Conservation (phyloP, 331 rosid genomes). For the Pyrus hybrid region DNA sequence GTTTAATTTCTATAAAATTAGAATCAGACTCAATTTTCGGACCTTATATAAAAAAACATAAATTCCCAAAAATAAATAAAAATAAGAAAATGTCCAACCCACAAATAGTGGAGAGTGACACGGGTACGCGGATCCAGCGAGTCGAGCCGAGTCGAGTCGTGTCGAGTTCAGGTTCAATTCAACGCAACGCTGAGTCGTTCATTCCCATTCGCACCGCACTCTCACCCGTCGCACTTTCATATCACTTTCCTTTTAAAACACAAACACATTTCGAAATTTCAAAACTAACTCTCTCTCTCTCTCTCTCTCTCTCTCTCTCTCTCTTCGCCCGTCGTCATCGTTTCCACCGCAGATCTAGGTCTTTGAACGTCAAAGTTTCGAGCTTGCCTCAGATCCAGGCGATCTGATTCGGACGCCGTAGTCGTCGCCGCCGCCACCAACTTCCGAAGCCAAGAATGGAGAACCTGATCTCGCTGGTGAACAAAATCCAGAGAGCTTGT, state of each 20-base stretch:
- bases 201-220: neutral
- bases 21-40: too few species aligned
- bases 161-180: neutral
- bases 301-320: constrained; percentile 5
- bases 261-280: neutral
- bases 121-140: constrained; percentile 9
- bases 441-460: constrained; percentile 44
- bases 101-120: neutral
- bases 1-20: too few species aligned
- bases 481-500: constrained; percentile 95
- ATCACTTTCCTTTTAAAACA: neutral
- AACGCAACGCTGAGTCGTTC: neutral
- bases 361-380: neutral
- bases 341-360: neutral
- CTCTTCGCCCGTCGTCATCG: neutral
- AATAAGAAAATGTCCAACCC: neutral
- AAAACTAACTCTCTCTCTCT: neutral
- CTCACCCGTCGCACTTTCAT: neutral
- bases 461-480: constrained; percentile 68
- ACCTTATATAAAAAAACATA: too few species aligned
- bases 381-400: constrained; percentile 31
- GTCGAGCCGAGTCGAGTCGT: neutral
- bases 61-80: neutral
- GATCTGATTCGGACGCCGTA: constrained; percentile 17
- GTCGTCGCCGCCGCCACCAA: constrained; percentile 3